Base-by-base conservation (phyloP, 2,329 filamentous ascomycete genomes). In the Talaromyces piceae region DNA sequence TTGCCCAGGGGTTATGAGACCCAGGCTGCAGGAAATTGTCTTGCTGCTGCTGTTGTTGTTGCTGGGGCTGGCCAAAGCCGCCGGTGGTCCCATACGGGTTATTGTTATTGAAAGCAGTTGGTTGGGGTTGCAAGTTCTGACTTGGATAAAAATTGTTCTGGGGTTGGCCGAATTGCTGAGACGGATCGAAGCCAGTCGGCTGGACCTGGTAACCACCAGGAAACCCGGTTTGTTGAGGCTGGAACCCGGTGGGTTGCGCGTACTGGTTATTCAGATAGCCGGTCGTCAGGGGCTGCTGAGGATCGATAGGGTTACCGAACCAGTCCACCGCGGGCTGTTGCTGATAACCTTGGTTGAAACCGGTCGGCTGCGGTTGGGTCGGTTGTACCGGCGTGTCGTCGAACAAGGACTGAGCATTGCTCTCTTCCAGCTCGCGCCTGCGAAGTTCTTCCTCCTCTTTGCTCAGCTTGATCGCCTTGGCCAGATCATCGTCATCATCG, bases 291-390 rank as follows among this genome's bases (percentile, higher is more conserved):
- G 85, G 74, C 57, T 78, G 78, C 66, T 88, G 85, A 62, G 83
- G 84, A 53, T 91, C 88, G 62, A 97, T 86, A 11, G 91, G 89
- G 68, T 98, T 98, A 53, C 91, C 93, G 61, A 94, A 93, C 82
- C 94, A 97, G 71, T 98, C 93, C 16, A 98, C 93, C 11, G 89
- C 88, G 52, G 87, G 87, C 66, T 95, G 91, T 72, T 98, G 93
- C 73, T 97, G 91, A 64, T 98, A 98, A 44, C 91, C 91, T 72
- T 95, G 91, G 70, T 96, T 97, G 74, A 89, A 90, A 30, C 90
- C 91, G 12, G 91, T 97, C 37, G 81, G 82, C 70, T 91, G 88
- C 30, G 87, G 80, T 61, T 89, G 86, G 49, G 81, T 73, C 3
- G 76, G 68, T 62, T 84, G 81, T 22, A 76, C 69, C 5, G 83